These are phyloP conservation scores for Russula sp. DNA, from an alignment of 768 basidiomycete species.

Conservation along the genomic window DNA sequence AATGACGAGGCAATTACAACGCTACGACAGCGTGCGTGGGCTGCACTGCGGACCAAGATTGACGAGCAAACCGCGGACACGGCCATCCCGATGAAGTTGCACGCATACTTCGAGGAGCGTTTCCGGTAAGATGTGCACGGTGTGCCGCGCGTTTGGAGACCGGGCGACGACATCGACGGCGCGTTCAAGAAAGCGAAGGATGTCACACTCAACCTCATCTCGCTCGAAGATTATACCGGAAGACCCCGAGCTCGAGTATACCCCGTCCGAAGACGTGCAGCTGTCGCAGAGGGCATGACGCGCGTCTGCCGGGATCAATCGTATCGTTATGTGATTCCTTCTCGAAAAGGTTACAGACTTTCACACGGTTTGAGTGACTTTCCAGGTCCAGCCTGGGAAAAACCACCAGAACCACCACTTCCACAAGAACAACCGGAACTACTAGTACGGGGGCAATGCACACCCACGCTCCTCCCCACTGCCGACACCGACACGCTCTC, in stretches of 20 bases:
- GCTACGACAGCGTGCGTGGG: conserved; percentile 80
- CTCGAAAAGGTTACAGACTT: too few relatives aligned
- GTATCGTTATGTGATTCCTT: too few relatives aligned
- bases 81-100: conserved; percentile 77
- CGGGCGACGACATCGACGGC: conserved; percentile 92
- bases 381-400: too few relatives aligned
- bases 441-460: too few relatives aligned
- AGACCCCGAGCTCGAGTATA: conserved; percentile 58
- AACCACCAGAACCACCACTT: too few relatives aligned
- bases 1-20: conserved; percentile 61
- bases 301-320: too few relatives aligned
- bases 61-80: conserved; percentile 90
- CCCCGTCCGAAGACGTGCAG: conserved; percentile 45
- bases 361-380: too few relatives aligned
- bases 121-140: conserved; percentile 95
- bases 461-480: too few relatives aligned
- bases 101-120: conserved; percentile 85
- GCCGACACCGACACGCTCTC: too few relatives aligned
- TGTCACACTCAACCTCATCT: conserved; percentile 83
- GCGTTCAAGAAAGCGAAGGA: conserved; percentile 92
- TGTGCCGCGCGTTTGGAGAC: conserved; percentile 94
- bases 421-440: too few relatives aligned
- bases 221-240: conserved; percentile 75
- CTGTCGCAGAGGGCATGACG: too few relatives aligned
- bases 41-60: conserved; percentile 73